Conservation (phyloP, 2,329 filamentous ascomycete species). For the Lasiodiplodia hormozganensis region DNA sequence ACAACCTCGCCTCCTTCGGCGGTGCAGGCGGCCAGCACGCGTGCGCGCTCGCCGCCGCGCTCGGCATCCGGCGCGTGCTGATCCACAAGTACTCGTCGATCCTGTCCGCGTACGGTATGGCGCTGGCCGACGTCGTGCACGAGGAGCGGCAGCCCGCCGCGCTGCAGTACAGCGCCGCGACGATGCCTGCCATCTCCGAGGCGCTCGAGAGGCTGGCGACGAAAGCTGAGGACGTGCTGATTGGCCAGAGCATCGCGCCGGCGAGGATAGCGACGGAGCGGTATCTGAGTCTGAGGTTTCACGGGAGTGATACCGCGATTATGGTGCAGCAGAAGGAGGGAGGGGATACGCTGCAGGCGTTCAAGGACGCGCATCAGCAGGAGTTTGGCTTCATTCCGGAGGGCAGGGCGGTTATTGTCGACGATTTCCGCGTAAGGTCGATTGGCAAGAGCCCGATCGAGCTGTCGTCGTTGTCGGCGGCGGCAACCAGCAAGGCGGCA, state of each 20-base stretch:
- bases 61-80: slow-evolving; percentile 54
- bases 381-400: slow-evolving; percentile 53
- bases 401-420: slow-evolving; percentile 45
- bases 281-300: slow-evolving; percentile 54
- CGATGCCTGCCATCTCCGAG: slow-evolving; percentile 62
- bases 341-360: slow-evolving; percentile 43
- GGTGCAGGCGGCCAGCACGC: slow-evolving; percentile 50
- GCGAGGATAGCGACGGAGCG: slow-evolving; percentile 37
- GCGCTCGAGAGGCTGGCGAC: slow-evolving; percentile 60
- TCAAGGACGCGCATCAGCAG: slow-evolving; percentile 47
- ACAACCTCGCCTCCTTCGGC: slow-evolving; percentile 40
- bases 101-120: slow-evolving; percentile 53
- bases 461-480: slow-evolving; percentile 28
- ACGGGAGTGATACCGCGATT: slow-evolving; percentile 53
- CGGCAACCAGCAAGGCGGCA: slow-evolving; percentile 1
- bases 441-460: slow-evolving; percentile 32
- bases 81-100: slow-evolving; percentile 56
- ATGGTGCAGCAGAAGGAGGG: slow-evolving; percentile 47
- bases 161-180: slow-evolving; percentile 36
- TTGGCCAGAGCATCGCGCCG: slow-evolving; percentile 69
- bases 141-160: slow-evolving; percentile 47
- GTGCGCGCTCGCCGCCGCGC: slow-evolving; percentile 49
- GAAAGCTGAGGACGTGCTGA: slow-evolving; percentile 63
- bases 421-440: slow-evolving; percentile 40
- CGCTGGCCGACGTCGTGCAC: slow-evolving; percentile 44